A percentile compares a stretch with the other conserved stretches of the same genome.
Evolutionary conservation across 495 filamentous ascomycete species (phyloP).

Genomic region (Tetracladium setigerum): DNA sequence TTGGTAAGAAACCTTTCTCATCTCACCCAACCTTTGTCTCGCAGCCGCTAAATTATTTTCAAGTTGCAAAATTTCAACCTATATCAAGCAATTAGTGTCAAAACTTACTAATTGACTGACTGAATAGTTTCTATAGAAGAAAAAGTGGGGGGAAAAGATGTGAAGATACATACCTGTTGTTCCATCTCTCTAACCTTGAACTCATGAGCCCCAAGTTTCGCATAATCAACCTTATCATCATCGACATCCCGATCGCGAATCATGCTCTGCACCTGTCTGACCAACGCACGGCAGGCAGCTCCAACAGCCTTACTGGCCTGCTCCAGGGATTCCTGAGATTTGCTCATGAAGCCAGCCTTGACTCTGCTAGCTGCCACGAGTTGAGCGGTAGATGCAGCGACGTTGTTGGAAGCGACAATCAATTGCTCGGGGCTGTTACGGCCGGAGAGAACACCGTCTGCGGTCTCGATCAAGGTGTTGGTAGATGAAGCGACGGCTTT

Average conservation of each 20-base stretch:
- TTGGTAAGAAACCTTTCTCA: conserved; percentile 97
- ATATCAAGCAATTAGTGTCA: conserved; percentile 11
- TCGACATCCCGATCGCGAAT: conserved; percentile 78
- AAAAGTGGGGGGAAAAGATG: too few species aligned
- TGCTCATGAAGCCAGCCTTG: conserved; percentile 96
- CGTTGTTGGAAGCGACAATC: conserved; percentile 95
- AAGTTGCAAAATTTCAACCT: conserved; percentile 96
- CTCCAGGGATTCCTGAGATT: conserved; percentile 88
- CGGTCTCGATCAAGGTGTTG: conserved; percentile 94
- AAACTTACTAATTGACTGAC: too few species aligned
- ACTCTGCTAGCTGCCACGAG: conserved; percentile 92
- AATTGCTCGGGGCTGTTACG: conserved; percentile 93
- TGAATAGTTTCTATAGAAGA: too few species aligned
- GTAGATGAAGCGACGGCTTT: conserved; percentile 91
- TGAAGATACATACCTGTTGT: conserved; percentile 74
- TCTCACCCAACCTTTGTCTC: conserved; percentile 81
- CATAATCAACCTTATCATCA: conserved; percentile 84
- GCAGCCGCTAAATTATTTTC: conserved; percentile 82
- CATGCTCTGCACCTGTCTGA: conserved; percentile 89
- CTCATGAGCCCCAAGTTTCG: conserved; percentile 79
- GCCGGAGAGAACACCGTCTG: conserved; percentile 86
- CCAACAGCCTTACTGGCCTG: conserved; percentile 89
- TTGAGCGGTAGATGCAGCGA: conserved; percentile 91
- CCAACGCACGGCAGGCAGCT: conserved; percentile 74
- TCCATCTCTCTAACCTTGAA: conserved; percentile 99